Evolutionary conservation across 129 eudicot species (phyloP), one percentile per base, ranked within the genome.

Genomic region (Arctium minus): DNA sequence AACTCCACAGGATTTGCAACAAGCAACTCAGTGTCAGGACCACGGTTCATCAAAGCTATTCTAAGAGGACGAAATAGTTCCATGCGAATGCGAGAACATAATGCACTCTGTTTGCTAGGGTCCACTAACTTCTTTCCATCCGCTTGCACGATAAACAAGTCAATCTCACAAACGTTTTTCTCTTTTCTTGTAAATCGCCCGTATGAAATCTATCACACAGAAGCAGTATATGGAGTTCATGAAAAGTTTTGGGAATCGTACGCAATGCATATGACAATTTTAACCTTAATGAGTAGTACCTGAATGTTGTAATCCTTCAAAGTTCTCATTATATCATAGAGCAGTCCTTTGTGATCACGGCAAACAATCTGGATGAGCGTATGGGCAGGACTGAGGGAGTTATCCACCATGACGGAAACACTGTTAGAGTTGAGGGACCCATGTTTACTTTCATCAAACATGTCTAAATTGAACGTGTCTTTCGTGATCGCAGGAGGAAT

Each of bases 1-100:
- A 92, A 79, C 84, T 94, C 98, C 69, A 94, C 97, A 2, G 95
- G 97, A 75, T 94, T 94, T 67, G 92, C 95, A 3, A 94, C 98
- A 40, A 94, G 70, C 78, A 94, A 75, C 85, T 94, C 98, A 3
- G 88, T 85, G 73, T 94, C 98, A 71, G 97, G 98, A 60, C 98
- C 98, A 29, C 97, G 89, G 87, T 86, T 92, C 60, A 92, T 92
- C 50, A 92, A 78, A 60, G 84, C 91, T 30, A 92, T 94, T 86
- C 90, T 86, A 5, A 92, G 89, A 33, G 97, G 95, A 6, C 78
- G 83, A 56, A 65, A 29, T 53, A 94, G 50, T 88, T 92, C 98
- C 88, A 80, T 92, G 18, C 48, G 84, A 31, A 94, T 87, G 32
- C 98, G 88, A 33, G 93, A 87, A 78, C 86, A 33, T 18, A 94